Conservation (phyloP, 2,329 filamentous ascomycete species). For the Thelonectria olida region DNA sequence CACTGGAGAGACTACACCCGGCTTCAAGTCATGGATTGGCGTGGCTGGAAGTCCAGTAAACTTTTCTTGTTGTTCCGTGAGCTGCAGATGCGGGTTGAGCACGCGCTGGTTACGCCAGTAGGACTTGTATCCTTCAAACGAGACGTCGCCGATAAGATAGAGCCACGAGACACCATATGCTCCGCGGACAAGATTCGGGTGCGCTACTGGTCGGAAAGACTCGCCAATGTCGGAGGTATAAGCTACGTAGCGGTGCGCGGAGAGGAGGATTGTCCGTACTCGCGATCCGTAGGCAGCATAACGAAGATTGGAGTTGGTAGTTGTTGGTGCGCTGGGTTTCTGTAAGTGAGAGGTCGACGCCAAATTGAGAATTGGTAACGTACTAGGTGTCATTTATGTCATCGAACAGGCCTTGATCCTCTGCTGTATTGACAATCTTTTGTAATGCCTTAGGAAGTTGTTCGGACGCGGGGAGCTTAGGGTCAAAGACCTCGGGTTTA, state of each 20-base stretch:
- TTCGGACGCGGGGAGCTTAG: conserved; percentile 58
- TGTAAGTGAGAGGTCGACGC: conserved; percentile 25
- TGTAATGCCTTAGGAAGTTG: conserved; percentile 66
- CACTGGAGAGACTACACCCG: conserved; percentile 69
- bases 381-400: conserved; percentile 83
- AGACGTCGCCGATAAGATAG: conserved; percentile 90
- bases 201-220: conserved; percentile 91
- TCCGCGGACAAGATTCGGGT: conserved; percentile 80
- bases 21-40: conserved; percentile 42
- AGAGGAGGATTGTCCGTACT: conserved; percentile 85
- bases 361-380: conserved; percentile 46
- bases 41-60: conserved; percentile 54
- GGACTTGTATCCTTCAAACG: conserved; percentile 93
- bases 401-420: conserved; percentile 79
- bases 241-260: conserved; percentile 93
- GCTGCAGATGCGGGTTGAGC: conserved; percentile 72
- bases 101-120: conserved; percentile 86
- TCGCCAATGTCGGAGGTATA: conserved; percentile 98
- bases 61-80: conserved; percentile 60
- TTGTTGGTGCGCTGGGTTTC: conserved; percentile 63
- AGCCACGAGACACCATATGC: conserved; percentile 94
- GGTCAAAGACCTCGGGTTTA: conserved; percentile 50
- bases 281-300: conserved; percentile 94
- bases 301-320: conserved; percentile 84
- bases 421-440: conserved; percentile 65